Conservation (phyloP, 2,329 filamentous ascomycete species). For the Diaporthe sp. region DNA sequence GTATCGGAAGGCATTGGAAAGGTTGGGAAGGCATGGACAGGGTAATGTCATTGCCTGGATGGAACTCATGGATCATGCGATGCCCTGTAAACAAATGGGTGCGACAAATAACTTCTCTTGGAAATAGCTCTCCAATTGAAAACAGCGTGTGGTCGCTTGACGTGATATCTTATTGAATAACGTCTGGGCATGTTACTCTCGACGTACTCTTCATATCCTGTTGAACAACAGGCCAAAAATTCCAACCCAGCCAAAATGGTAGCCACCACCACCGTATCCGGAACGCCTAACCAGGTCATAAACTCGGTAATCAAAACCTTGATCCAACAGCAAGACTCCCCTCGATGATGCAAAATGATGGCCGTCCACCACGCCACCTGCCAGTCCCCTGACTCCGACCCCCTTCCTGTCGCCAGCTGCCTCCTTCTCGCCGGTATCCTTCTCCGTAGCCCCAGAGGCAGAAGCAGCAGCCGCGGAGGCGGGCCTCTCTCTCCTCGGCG, state of each 20-base stretch:
- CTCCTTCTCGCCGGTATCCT: not conserved
- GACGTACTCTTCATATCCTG: not conserved
- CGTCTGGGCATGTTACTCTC: not conserved
- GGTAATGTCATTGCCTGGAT: not conserved
- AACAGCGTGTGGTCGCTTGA: not conserved
- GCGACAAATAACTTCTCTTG: not conserved
- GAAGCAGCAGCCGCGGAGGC: accelerated
- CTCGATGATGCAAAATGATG: not conserved
- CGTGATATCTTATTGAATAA: conserved; percentile 15
- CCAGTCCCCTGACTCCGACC: not conserved
- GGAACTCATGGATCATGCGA: not conserved
- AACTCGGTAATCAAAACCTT: not conserved
- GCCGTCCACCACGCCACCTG: too few species aligned
- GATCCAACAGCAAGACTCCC: not conserved
- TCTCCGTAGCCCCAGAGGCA: not conserved
- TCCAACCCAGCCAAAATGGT: not conserved
- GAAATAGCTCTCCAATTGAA: not conserved
- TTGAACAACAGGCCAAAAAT: not conserved
- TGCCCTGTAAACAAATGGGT: not conserved
- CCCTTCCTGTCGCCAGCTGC: not conserved
- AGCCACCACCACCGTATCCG: not conserved
- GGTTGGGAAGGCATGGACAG: not conserved
- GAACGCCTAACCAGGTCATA: conserved; percentile 13
- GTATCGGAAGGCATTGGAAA: not conserved
- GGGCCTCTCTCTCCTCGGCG: not conserved